These are phyloP conservation scores for Filobasidium wieringae DNA, from an alignment of 768 basidiomycete genomes.

Conservation along the genomic window DNA sequence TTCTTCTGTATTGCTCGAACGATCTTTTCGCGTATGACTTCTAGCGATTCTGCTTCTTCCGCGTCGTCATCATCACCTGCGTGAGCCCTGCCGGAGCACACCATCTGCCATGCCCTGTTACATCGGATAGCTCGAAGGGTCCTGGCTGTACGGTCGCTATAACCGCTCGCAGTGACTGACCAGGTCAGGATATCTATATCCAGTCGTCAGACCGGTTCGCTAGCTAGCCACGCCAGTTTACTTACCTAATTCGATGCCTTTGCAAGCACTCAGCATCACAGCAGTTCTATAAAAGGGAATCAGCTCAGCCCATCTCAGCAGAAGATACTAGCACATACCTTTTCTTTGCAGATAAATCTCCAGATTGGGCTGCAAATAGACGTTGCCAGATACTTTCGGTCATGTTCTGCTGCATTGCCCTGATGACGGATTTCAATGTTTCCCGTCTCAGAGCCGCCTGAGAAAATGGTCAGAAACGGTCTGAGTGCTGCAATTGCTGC, in stretches of 20 bases:
- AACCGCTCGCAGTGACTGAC: neutral
- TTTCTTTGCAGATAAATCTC: neutral
- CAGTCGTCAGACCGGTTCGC: neutral
- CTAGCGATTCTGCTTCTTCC: neutral
- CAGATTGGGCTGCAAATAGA: neutral
- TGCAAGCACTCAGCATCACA: neutral
- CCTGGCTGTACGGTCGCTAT: neutral
- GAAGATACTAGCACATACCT: neutral
- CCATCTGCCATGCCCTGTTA: neutral
- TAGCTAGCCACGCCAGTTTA: neutral
- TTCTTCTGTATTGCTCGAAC: neutral
- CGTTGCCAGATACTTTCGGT: neutral
- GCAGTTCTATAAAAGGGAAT: neutral
- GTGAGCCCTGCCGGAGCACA: neutral
- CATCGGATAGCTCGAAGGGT: neutral
- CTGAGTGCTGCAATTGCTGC: neutral
- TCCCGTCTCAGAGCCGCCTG: neutral
- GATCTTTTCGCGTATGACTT: neutral
- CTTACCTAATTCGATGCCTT: conserved; percentile 3
- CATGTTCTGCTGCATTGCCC: neutral
- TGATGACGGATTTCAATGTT: neutral
- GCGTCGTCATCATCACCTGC: neutral
- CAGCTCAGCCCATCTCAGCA: neutral
- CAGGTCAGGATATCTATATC: neutral
- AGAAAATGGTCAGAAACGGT: neutral